Percentiles rank a stretch among this genome's conserved stretches.
Conservation (phyloP, 805 yeast species). For the Wickerhamomyces ciferrii region DNA sequence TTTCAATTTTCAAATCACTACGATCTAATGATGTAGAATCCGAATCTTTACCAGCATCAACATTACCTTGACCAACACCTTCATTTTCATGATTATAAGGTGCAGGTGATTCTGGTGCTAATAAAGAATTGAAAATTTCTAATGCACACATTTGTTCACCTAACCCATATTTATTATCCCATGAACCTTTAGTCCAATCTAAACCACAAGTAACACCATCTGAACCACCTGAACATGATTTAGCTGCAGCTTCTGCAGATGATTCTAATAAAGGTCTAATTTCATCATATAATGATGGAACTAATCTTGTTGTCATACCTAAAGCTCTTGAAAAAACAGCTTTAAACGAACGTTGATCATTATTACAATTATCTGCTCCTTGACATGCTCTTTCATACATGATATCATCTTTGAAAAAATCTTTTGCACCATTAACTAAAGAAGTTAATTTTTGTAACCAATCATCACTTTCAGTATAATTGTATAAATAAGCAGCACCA, state of each 20-base stretch:
- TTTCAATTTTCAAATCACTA: constrained; percentile 39
- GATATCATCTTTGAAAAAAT: constrained; percentile 43
- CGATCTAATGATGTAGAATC: constrained; percentile 27
- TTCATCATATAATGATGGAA: constrained; percentile 40
- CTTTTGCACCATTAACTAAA: constrained; percentile 39
- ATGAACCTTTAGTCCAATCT: constrained; percentile 51
- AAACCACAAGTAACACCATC: constrained; percentile 77
- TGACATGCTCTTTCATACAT: constrained; percentile 65
- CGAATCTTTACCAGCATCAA: constrained; percentile 41
- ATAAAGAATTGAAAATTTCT: constrained; percentile 49
- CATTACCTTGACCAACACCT: constrained; percentile 49
- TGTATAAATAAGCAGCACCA: constrained; percentile 70
- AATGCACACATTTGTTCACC: constrained; percentile 79
- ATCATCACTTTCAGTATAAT: constrained; percentile 43
- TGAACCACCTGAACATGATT: constrained; percentile 65
- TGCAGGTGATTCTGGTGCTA: constrained; percentile 36
- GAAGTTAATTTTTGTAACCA: constrained; percentile 46
- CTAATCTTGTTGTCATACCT: constrained; percentile 50
- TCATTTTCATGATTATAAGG: constrained; percentile 48
- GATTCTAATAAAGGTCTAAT: constrained; percentile 36
- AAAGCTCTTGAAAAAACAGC: constrained; percentile 63
- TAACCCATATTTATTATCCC: constrained; percentile 66
- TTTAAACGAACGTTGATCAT: constrained; percentile 72
- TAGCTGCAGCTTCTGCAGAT: constrained; percentile 66
- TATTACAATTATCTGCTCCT: constrained; percentile 47